Evolutionary conservation across 495 filamentous ascomycete genomes (phyloP), one percentile per base, ranked within the genome.

Genomic region (Penicillium steckii): DNA sequence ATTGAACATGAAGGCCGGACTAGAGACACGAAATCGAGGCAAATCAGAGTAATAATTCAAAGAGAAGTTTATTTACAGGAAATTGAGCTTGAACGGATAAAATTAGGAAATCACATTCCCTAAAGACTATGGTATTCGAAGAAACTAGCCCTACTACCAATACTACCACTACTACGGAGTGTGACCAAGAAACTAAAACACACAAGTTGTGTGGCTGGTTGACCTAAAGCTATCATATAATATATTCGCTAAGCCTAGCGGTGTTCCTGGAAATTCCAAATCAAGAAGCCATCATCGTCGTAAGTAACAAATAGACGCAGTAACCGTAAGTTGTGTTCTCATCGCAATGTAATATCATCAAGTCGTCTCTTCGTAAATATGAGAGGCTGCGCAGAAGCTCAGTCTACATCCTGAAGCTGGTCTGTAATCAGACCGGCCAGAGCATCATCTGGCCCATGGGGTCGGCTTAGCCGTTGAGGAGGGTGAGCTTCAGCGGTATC

Each of bases 401-500:
- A 41, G 19, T 41, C 38, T 8, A 41, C 38, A 23, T 22, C 8
- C 18, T 41, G 21, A 21, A 41, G 38, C 38, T 41, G 38, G n/a
- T 41, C 38, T 8, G 38, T 3, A 21, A 41, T 8, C 3, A 23
- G 7, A 12, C 21, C 38, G 10, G 13, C 1, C 18, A 41, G 8
- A 23, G 18, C 13, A 23, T 41, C 7, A 7, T 41, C 18, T 8
- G 17, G 19, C 9, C 38, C 38, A 23, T 41, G 13, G n/a, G 38
- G 38, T 23, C 38, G 82, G 21, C 44, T 42, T 45, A 69, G 68
- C 54, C 68, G 68, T 17, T 58, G 49, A 46, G 59, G 45, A 37
- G 75, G 63, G 40, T 79, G 60, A 23, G 55, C 49, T 51, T 83
- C 80, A 4, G 71, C 72, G 35, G 68, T 59, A 15, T 47, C 46